Evolutionary conservation across 108 stramenopile species (phyloP).

Genomic region (Skeletonema marinoi): DNA sequence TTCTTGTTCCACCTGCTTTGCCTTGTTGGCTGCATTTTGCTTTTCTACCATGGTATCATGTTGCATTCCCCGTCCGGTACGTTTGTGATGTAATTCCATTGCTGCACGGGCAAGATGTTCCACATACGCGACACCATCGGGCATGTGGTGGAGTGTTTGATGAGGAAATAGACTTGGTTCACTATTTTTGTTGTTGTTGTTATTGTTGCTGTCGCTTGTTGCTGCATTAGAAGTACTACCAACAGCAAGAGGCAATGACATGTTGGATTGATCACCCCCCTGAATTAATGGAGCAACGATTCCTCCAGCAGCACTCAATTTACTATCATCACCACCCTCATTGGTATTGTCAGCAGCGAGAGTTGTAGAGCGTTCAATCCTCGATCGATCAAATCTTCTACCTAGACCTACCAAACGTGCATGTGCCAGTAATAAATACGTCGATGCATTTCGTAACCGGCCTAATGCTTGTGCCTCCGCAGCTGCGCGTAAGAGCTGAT

Average conservation of each 20-base stretch:
- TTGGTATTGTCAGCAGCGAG: background rate
- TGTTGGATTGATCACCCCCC: constrained; percentile 1
- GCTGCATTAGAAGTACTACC: background rate
- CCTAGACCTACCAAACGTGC: constrained; percentile 82
- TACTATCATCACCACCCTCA: constrained; percentile 7
- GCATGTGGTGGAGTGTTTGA: constrained; percentile 20
- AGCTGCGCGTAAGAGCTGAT: constrained; percentile 75
- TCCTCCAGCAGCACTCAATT: background rate
- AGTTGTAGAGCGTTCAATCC: background rate
- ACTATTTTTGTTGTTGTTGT: constrained; percentile 6
- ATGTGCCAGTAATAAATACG: constrained; percentile 76
- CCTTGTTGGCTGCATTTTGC: background rate
- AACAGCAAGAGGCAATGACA: constrained; percentile 4
- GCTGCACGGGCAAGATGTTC: constrained; percentile 84
- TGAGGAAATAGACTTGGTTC: constrained; percentile 17
- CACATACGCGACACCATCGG: constrained; percentile 68
- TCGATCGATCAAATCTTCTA: constrained; percentile 74
- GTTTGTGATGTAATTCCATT: constrained; percentile 82
- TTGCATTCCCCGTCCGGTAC: constrained; percentile 76
- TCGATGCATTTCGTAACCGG: constrained; percentile 69
- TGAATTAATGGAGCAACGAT: constrained; percentile 15
- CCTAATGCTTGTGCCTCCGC: constrained; percentile 77
- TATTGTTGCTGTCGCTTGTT: constrained; percentile 4
- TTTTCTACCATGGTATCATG: constrained; percentile 39
- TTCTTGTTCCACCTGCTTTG: constrained; percentile 13